A percentile compares a stretch with the other conserved stretches of the same genome.
Conservation (phyloP, 2,329 filamentous ascomycete genomes). For the Clonostachys sp. region DNA sequence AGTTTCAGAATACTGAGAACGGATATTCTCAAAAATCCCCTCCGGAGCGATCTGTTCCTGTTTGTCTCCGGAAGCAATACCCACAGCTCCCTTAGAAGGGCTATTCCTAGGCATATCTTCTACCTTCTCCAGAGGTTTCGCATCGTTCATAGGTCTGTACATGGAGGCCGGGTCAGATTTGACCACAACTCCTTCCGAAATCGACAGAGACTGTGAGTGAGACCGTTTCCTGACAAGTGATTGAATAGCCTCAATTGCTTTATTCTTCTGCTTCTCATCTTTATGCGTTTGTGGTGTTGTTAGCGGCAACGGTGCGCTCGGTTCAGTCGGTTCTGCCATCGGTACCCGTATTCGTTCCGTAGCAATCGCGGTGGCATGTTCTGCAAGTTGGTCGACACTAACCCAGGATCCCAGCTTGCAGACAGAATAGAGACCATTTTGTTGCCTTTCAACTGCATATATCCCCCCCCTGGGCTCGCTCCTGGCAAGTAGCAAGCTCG, state of each 20-base stretch:
- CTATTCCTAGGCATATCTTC: too few species aligned
- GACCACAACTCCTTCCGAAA: slow-evolving; percentile 13
- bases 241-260: slow-evolving; percentile 60
- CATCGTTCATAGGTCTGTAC: too few species aligned
- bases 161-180: too few species aligned
- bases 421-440: slow-evolving; percentile 56
- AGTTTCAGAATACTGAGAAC: slow-evolving; percentile 53
- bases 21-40: slow-evolving; percentile 53
- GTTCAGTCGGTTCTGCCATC: not conserved
- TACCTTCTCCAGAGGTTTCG: too few species aligned
- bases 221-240: slow-evolving; percentile 51
- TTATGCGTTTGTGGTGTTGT: slow-evolving; percentile 41
- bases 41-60: slow-evolving; percentile 26
- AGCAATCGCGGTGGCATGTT: slow-evolving; percentile 36
- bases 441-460: slow-evolving; percentile 64
- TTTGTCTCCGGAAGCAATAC: too few species aligned
- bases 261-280: slow-evolving; percentile 47
- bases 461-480: slow-evolving; percentile 47
- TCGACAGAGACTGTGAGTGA: slow-evolving; percentile 37
- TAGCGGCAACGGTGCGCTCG: slow-evolving; percentile 13
- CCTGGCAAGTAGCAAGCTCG: slow-evolving; percentile 57
- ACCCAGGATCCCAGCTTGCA: slow-evolving; percentile 67
- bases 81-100: too few species aligned
- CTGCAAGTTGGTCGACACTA: slow-evolving; percentile 48
- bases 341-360: slow-evolving; percentile 18